Conservation (phyloP, 73 alveolate species). For the Stentor coeruleus region DNA sequence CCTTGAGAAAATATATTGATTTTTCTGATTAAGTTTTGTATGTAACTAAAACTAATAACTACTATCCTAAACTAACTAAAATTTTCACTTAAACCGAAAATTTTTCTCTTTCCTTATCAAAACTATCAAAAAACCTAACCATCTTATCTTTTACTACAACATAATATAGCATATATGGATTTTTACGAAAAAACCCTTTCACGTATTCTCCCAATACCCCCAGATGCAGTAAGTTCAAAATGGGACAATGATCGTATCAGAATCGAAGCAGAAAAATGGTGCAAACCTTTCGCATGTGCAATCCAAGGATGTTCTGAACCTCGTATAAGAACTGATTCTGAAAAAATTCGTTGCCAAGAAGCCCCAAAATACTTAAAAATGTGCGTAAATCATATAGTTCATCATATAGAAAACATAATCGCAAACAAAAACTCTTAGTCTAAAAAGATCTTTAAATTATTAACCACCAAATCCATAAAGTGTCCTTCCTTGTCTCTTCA, state of each 20-base stretch:
- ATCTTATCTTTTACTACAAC: too few relatives aligned
- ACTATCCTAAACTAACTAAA: too few relatives aligned
- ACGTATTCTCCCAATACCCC: slow-evolving; percentile 18
- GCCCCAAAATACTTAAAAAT: background rate
- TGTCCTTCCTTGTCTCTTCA: too few relatives aligned
- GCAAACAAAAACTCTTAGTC: background rate
- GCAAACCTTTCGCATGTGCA: slow-evolving; percentile 25
- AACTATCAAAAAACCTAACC: too few relatives aligned
- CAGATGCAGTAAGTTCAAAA: background rate
- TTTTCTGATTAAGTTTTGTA: too few relatives aligned
- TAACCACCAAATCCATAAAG: too few relatives aligned
- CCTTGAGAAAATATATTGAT: too few relatives aligned
- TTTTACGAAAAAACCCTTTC: background rate
- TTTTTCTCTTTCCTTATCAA: too few relatives aligned
- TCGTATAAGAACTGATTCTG: background rate
- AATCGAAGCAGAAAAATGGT: slow-evolving; percentile 21
- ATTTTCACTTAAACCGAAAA: too few relatives aligned
- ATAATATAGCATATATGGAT: slow-evolving; percentile 19
- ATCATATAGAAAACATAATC: background rate
- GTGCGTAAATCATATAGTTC: background rate
- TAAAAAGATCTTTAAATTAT: background rate
- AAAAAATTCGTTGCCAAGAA: background rate
- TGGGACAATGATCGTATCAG: background rate
- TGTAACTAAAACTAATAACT: too few relatives aligned
- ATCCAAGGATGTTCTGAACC: slow-evolving; percentile 7